Evolutionary conservation across 2,329 filamentous ascomycete species (phyloP), one percentile per base, ranked within the genome.

Genomic region (Trichoderma arundinaceum): DNA sequence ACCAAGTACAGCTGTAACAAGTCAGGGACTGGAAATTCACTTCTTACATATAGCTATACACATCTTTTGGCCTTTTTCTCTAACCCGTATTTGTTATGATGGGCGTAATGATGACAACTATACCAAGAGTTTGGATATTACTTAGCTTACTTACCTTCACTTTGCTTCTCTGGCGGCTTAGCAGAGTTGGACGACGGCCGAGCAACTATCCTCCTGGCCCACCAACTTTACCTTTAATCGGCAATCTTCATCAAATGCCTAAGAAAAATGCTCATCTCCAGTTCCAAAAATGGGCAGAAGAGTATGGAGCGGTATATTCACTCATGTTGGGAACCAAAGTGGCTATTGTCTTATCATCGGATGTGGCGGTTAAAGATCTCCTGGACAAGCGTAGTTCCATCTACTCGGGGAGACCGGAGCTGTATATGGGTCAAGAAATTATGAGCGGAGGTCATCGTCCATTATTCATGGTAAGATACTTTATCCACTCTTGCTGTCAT

Each of bases 301-400:
- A 84, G 70, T 86, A 86, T 54, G 75, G 83, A 0, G 82, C 83
- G 0, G 71, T 86, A 0, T 86, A 83, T 70, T 82, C 79, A 0
- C 73, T 86, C 1, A 83, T 84, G 1, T 73, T 85, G 0, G 84
- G 84, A 0, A 81, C 80, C 0, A 78, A 80, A 49, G 74, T 76
- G 4, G 72, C 84, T 67, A 74, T 86, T 15, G 80, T 86, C 0
- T 72, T 86, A 0, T 80, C 77, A 0, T 79, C 77, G 0, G 79
- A 80, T 41, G 68, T 77, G 63, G 79, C 77, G 0, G 77, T 86
- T 19, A 84, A 83, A 63, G 83, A 86, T 4, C 70, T 86, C 3
- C 66, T 86, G 1, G 84, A 86, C 63, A 81, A 82, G 65, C 74
- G 79, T 39, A 81, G 81, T 48, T 72, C 68, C 9, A 83, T 83